Percentiles rank a stretch among this genome's conserved stretches.
phyloP scores from a whole-genome alignment of 1,284 basidiomycete species.

The Melampsora occidentalis region DNA sequence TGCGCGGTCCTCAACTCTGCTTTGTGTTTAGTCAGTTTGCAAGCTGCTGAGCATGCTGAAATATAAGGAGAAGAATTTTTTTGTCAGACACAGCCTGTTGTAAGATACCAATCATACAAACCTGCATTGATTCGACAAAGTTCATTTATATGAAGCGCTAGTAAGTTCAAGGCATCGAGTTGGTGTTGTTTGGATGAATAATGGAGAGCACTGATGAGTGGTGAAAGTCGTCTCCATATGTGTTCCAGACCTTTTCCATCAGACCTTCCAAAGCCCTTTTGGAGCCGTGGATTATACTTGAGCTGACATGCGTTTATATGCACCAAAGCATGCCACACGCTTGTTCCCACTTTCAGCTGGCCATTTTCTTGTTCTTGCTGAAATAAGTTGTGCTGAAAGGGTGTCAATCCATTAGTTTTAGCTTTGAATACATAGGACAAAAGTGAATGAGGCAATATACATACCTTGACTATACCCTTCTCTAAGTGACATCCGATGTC shows the following conservation, averaged over 20 bases:
- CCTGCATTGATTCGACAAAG: not conserved
- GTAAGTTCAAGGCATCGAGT: not conserved
- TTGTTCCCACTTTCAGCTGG: slow-evolving; percentile 18
- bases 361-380: not conserved
- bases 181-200: slow-evolving; percentile 2
- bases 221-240: slow-evolving; percentile 21
- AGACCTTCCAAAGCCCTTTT: slow-evolving; percentile 6
- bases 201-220: not conserved
- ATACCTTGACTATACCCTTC: slow-evolving; percentile 1
- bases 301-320: slow-evolving; percentile 35
- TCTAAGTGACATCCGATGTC: slow-evolving; percentile 19
- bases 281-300: slow-evolving; percentile 12
- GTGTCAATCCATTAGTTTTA: no score
- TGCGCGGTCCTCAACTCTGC: not conserved
- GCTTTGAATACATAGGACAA: not conserved
- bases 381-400: not conserved
- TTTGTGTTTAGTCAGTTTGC: not conserved
- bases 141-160: no score
- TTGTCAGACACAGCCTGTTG: no score
- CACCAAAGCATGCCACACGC: slow-evolving; percentile 26
- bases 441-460: not conserved
- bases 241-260: slow-evolving; percentile 36
- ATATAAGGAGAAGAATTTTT: not conserved
- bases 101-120: not conserved
- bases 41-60: not conserved